phyloP scores from a whole-genome alignment of 371 early-diverging fungal genomes.

The Capillidium rhysosporum region DNA sequence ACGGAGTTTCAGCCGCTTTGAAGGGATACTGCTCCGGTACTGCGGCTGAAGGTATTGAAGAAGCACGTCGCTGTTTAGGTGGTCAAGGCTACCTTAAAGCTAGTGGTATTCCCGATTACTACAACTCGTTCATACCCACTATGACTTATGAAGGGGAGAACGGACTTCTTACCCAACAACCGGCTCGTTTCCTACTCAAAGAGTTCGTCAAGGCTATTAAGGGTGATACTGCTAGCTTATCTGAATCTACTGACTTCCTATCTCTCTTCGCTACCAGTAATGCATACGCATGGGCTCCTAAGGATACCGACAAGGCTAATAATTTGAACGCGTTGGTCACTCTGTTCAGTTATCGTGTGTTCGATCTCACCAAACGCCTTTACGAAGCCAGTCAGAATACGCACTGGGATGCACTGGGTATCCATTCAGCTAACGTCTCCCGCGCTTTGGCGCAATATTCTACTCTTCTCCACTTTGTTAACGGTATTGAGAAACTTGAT shows the following conservation, averaged over 20 bases:
- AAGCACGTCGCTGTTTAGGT: slow-evolving; percentile 49
- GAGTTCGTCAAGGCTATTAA: background rate
- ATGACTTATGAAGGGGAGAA: slow-evolving; percentile 34
- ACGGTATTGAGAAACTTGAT: too few species aligned
- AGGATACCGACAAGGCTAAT: background rate
- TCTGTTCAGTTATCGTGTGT: background rate
- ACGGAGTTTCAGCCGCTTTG: slow-evolving; percentile 65
- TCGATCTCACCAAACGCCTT: background rate
- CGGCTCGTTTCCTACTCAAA: slow-evolving; percentile 34
- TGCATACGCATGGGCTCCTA: too few species aligned
- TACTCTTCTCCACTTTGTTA: too few species aligned
- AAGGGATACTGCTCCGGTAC: slow-evolving; percentile 60
- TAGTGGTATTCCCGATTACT: slow-evolving; percentile 54
- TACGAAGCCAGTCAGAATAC: background rate
- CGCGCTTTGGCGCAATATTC: background rate
- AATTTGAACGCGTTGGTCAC: background rate
- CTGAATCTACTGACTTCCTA: background rate
- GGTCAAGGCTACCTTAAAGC: slow-evolving; percentile 51
- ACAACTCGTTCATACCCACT: slow-evolving; percentile 40
- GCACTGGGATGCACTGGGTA: background rate
- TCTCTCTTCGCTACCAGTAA: too few species aligned
- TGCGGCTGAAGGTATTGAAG: slow-evolving; percentile 59
- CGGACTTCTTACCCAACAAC: slow-evolving; percentile 27
- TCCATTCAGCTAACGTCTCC: background rate
- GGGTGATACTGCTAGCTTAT: background rate